A percentile compares a stretch with the other conserved stretches of the same genome.
phyloP scores from a whole-genome alignment of 2,329 filamentous ascomycete species.

The Neofusicoccum sp. region DNA sequence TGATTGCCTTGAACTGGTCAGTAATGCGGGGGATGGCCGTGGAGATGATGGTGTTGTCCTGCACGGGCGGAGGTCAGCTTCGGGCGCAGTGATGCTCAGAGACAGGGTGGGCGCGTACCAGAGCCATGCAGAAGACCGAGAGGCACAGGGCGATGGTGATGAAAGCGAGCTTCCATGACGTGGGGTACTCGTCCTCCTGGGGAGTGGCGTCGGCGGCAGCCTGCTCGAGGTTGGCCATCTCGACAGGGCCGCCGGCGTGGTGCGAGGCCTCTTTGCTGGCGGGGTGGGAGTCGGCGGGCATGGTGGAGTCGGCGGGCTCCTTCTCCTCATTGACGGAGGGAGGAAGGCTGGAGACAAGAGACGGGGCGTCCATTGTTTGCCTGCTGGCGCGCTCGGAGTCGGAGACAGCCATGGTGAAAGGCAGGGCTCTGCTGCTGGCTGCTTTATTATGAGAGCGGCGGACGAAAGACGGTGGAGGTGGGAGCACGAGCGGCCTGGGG shows the following conservation, averaged over 20 bases:
- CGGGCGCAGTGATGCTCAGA: background rate
- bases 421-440: background rate
- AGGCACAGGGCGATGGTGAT: slow-evolving; percentile 34
- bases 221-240: slow-evolving; percentile 19
- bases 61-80: background rate
- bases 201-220: slow-evolving; percentile 24
- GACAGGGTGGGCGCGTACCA: slow-evolving; percentile 21
- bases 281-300: slow-evolving; percentile 26
- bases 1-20: slow-evolving; percentile 29
- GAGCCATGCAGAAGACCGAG: slow-evolving; percentile 33
- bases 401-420: background rate
- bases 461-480: background rate
- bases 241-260: slow-evolving; percentile 19
- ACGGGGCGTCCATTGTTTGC: slow-evolving; percentile 10
- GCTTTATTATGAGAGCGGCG: background rate
- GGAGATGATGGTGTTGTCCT: slow-evolving; percentile 31
- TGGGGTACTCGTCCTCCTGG: slow-evolving; percentile 38
- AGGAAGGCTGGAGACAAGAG: slow-evolving; percentile 1
- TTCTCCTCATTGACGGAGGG: slow-evolving; percentile 33
- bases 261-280: slow-evolving; percentile 5
- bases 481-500: background rate
- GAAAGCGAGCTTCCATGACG: slow-evolving; percentile 28
- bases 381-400: background rate
- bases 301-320: slow-evolving; percentile 29
- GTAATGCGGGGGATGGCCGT: slow-evolving; percentile 36